Percentiles rank a stretch among this genome's conserved stretches.
Conservation (phyloP, 495 filamentous ascomycete genomes). For the Daldinia vernicosa region DNA sequence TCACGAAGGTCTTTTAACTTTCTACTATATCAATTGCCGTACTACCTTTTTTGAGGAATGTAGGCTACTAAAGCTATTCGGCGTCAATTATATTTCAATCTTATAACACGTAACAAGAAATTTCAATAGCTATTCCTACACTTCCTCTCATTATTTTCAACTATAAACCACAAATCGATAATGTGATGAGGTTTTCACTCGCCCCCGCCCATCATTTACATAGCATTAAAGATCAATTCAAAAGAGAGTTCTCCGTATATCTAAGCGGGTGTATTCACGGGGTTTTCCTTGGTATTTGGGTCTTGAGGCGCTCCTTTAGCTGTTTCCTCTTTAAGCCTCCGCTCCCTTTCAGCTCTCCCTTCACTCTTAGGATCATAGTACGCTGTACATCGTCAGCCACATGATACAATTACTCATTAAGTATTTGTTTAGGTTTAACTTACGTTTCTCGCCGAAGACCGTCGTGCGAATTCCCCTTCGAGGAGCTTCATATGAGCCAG, state of each 20-base stretch:
- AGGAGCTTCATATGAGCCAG: slow-evolving; percentile 58
- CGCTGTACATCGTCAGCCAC: slow-evolving; percentile 42
- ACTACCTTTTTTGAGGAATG: no score
- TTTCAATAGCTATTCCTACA: no score
- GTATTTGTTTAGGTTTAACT: slow-evolving; percentile 25
- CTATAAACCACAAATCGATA: not conserved
- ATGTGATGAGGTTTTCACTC: not conserved
- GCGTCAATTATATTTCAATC: no score
- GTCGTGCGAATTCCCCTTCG: slow-evolving; percentile 62
- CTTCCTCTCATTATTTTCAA: no score
- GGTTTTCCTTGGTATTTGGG: slow-evolving; percentile 8
- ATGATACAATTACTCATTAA: not conserved
- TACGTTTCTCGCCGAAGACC: slow-evolving; percentile 65
- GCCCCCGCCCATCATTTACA: not conserved
- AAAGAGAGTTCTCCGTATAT: not conserved
- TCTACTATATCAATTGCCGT: no score
- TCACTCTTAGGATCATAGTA: slow-evolving; percentile 61
- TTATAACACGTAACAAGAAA: no score
- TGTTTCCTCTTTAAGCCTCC: slow-evolving; percentile 22
- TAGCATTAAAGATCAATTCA: not conserved
- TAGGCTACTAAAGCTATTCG: no score
- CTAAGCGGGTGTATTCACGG: slow-evolving; percentile 25
- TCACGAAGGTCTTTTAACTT: no score
- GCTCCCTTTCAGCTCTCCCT: slow-evolving; percentile 50
- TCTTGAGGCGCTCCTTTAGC: slow-evolving; percentile 9